Evolutionary conservation across 1,139 yeast species (phyloP), one percentile per base, ranked within the genome.

Genomic region (Sugiyamaella novakii): DNA sequence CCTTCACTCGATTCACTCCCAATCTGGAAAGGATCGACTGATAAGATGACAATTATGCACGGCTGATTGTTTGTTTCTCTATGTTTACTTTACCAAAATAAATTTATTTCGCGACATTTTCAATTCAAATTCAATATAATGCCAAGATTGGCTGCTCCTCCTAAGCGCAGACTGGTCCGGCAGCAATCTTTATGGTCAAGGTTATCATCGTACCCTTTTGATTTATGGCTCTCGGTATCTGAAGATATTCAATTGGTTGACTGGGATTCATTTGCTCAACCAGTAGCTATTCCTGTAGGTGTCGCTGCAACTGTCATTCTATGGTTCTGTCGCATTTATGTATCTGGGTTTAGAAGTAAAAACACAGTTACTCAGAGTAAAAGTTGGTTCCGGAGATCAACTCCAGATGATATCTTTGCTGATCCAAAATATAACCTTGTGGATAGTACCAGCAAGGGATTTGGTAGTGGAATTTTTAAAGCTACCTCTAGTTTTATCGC

Each of bases 251-350:
- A 75, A 43, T 69, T 81, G 4, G 76, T 83, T 4, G 86, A 83
- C 51, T 84, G 89, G 89, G 88, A 84, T 57, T 70, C 73, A 1
- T 73, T 78, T 53, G 71, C 79, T 7, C 59, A 62, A n/a, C 58
- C 75, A 0, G 56, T 76, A 6, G 82, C 80, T 0, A 56, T 74
- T 28, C 82, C 80, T 0, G 55, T 71, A 8, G 84, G 84, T 0
- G 63, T 68, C n/a, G 46, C 61, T 0, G 61, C 76, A 41, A 68
- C 71, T 15, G 50, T 63, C 24, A 27, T 68, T 29, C 66, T 62
- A 39, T 33, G 59, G 41, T 24, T 59, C 15, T 60, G 62, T 38
- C 50, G 63, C 25, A 28, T 54, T 5, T 56, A 54, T 40, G 28
- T 18, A 10, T 24, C 39, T 14, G 42, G 37, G 2, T 30, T 28